Evolutionary conservation across 1,284 basidiomycete genomes (phyloP).

Genomic region (Malassezia sp.): DNA sequence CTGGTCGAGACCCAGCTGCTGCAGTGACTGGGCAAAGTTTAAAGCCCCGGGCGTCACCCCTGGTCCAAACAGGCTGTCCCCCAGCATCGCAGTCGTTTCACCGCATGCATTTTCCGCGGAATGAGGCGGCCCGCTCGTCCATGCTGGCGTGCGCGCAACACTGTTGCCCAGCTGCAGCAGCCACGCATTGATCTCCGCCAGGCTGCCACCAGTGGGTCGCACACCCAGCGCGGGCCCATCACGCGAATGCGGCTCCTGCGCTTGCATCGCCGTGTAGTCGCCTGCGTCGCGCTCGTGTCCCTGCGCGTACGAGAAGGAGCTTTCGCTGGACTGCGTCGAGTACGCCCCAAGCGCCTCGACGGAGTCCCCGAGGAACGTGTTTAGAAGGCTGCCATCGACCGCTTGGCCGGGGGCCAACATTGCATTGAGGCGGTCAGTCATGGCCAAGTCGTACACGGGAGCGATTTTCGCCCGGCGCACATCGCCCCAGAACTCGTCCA

Average conservation of each 20-base stretch:
- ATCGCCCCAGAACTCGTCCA: constrained; percentile 37
- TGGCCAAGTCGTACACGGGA: constrained; percentile 36
- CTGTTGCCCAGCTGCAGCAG: constrained; percentile 43
- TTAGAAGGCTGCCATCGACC: background rate
- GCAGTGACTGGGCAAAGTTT: constrained; percentile 25
- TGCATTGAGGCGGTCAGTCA: constrained; percentile 36
- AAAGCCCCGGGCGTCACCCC: too few species aligned
- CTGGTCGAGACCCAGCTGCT: constrained; percentile 27
- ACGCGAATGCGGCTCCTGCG: background rate
- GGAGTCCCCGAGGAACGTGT: constrained; percentile 9
- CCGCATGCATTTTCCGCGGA: too few species aligned
- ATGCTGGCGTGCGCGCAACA: constrained; percentile 18
- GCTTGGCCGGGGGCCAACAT: background rate
- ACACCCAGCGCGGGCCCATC: background rate
- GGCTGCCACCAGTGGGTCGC: background rate
- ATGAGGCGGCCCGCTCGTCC: too few species aligned
- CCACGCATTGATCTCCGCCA: constrained; percentile 44
- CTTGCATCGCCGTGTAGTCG: background rate
- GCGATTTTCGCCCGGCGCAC: constrained; percentile 33
- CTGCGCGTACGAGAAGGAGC: background rate
- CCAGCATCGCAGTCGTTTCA: background rate
- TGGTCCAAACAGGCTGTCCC: background rate
- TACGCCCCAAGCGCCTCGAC: constrained; percentile 1
- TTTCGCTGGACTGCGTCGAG: background rate
- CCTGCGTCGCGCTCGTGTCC: too few species aligned